phyloP scores from a whole-genome alignment of 78 protist genomes.

The Dictyostelium capitatum region DNA sequence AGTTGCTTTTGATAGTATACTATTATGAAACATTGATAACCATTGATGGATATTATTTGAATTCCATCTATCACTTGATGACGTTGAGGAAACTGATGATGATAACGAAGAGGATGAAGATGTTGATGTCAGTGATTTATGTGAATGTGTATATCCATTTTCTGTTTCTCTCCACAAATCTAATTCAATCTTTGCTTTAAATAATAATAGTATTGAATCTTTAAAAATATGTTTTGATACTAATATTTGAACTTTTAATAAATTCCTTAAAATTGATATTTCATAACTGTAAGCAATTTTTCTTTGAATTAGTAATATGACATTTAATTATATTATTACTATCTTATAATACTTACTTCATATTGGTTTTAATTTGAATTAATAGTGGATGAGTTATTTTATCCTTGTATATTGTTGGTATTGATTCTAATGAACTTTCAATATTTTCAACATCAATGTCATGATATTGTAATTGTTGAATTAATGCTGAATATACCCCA shows the following conservation, averaged over 20 bases:
- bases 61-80: conserved; percentile 32
- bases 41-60: conserved; percentile 69
- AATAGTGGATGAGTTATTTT: conserved; percentile 76
- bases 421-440: conserved; percentile 25
- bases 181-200: conserved; percentile 41
- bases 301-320: not conserved
- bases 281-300: conserved; percentile 41
- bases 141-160: not conserved
- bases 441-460: conserved; percentile 16
- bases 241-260: conserved; percentile 34
- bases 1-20: conserved; percentile 33
- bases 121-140: not conserved
- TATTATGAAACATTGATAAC: conserved; percentile 39
- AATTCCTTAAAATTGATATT: conserved; percentile 52
- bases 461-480: not conserved
- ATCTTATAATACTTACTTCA: conserved; percentile 21
- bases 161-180: conserved; percentile 67
- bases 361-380: conserved; percentile 56
- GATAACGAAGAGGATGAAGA: not conserved
- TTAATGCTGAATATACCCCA: conserved; percentile 36
- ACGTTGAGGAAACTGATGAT: not conserved
- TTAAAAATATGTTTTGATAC: conserved; percentile 57
- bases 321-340: not conserved
- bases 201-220: conserved; percentile 55
- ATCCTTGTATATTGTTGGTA: conserved; percentile 61